These are phyloP conservation scores for Ascochyta lentis DNA, from an alignment of 2,329 filamentous ascomycete species.

Conservation along the genomic window DNA sequence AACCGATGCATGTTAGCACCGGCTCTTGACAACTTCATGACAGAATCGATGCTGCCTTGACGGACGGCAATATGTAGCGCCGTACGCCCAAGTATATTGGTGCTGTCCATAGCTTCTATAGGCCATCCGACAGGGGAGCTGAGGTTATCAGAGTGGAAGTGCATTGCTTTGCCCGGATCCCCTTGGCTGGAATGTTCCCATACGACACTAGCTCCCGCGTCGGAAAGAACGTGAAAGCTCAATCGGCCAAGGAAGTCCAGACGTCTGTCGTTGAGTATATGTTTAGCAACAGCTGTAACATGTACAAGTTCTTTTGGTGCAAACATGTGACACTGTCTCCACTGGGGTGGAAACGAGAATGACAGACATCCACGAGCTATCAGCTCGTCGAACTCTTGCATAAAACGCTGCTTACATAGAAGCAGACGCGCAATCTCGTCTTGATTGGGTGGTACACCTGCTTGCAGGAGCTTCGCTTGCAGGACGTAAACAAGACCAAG, in stretches of 20 bases:
- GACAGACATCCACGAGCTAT: background rate
- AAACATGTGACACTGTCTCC: background rate
- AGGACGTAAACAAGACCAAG: background rate
- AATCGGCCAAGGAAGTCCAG: background rate
- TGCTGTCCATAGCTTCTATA: background rate
- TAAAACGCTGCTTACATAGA: background rate
- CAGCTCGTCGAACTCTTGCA: background rate
- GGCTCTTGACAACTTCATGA: background rate
- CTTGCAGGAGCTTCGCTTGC: background rate
- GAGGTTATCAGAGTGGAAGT: too few species aligned
- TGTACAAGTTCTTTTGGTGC: background rate
- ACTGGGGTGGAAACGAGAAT: background rate
- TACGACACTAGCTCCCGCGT: background rate
- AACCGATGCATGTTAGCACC: background rate
- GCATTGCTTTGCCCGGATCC: too few species aligned
- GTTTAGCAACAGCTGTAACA: background rate
- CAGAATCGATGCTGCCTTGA: background rate
- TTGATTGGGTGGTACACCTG: background rate
- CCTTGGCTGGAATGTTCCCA: background rate
- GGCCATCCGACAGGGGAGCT: background rate
- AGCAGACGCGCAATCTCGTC: background rate
- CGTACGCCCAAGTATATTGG: background rate
- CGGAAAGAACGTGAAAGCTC: background rate
- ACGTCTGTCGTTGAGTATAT: background rate
- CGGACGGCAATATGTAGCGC: background rate